A percentile compares a stretch with the other conserved stretches of the same genome.
phyloP scores from a whole-genome alignment of 108 stramenopile genomes.

The Cyclostephanos tholiformis region DNA sequence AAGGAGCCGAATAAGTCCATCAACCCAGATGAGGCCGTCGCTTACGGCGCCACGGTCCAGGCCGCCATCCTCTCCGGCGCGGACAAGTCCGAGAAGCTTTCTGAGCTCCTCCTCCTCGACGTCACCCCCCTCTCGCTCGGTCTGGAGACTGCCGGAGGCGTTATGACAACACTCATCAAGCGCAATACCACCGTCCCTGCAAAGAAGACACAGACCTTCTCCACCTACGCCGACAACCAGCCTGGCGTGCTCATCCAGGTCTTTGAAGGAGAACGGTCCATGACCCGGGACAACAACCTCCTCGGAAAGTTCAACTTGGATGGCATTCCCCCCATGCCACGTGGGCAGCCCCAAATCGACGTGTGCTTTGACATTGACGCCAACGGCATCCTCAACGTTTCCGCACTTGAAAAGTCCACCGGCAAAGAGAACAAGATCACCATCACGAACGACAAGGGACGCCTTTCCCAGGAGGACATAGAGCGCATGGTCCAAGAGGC shows the following conservation, averaged over 20 bases:
- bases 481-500: constrained; percentile 99
- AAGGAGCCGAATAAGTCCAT: constrained; percentile 98
- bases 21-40: constrained; percentile 98
- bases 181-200: constrained; percentile 94
- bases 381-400: constrained; percentile 83
- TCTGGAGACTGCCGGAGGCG: constrained; percentile 96
- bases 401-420: constrained; percentile 98
- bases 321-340: constrained; percentile 99
- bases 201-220: constrained; percentile 99
- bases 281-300: constrained; percentile 99
- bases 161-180: constrained; percentile 96
- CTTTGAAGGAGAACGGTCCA: constrained; percentile 99
- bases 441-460: constrained; percentile 99
- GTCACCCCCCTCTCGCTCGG: constrained; percentile 98
- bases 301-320: constrained; percentile 99
- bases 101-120: constrained; percentile 94
- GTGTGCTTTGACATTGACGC: constrained; percentile 99
- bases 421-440: constrained; percentile 99
- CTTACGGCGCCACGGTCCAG: constrained; percentile 95
- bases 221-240: constrained; percentile 99
- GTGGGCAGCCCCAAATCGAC: constrained; percentile 99
- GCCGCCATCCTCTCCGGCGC: constrained; percentile 93
- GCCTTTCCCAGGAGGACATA: constrained; percentile 97
- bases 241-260: constrained; percentile 99
- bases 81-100: constrained; percentile 96